A percentile compares a stretch with the other conserved stretches of the same genome.
These are phyloP conservation scores for Gossypium longicalyx DNA, from an alignment of 345 rosid genomes.

Conservation along the genomic window DNA sequence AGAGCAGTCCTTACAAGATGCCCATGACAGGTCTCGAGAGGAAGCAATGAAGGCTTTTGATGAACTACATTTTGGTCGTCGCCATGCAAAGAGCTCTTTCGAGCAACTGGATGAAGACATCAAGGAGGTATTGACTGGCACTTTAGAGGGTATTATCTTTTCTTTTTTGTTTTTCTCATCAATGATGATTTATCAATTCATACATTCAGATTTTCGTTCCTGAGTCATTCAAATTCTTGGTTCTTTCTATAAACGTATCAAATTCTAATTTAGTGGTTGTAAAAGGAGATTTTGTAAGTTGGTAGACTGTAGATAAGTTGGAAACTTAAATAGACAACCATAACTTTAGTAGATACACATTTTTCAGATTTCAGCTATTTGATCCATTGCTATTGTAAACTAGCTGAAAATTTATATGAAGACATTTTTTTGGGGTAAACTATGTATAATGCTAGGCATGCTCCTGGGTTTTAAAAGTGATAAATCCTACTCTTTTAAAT, in stretches of 20 bases:
- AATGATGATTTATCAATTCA: neutral
- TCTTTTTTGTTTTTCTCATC: neutral
- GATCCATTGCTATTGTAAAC: neutral
- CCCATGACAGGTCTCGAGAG: slow-evolving; percentile 56
- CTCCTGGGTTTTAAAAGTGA: neutral
- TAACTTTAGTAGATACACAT: neutral
- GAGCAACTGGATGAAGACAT: slow-evolving; percentile 76
- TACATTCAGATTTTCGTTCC: neutral
- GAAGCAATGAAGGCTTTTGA: slow-evolving; percentile 67
- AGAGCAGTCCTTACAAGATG: slow-evolving; percentile 56
- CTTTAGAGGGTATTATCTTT: neutral
- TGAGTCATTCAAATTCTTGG: neutral
- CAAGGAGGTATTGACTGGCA: slow-evolving; percentile 53
- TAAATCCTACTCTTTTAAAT: neutral
- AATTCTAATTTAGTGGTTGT: slow-evolving; percentile 5
- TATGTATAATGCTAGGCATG: neutral
- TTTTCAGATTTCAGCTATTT: neutral
- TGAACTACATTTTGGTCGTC: slow-evolving; percentile 91
- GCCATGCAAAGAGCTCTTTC: slow-evolving; percentile 80
- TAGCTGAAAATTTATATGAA: neutral
- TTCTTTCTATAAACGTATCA: neutral
- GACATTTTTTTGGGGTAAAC: neutral
- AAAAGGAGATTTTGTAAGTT: neutral
- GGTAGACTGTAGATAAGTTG: neutral
- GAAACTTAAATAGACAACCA: slow-evolving; percentile 3